Evolutionary conservation across 495 filamentous ascomycete genomes (phyloP), one percentile per base, ranked within the genome.

Genomic region (Coniosporium apollinis): DNA sequence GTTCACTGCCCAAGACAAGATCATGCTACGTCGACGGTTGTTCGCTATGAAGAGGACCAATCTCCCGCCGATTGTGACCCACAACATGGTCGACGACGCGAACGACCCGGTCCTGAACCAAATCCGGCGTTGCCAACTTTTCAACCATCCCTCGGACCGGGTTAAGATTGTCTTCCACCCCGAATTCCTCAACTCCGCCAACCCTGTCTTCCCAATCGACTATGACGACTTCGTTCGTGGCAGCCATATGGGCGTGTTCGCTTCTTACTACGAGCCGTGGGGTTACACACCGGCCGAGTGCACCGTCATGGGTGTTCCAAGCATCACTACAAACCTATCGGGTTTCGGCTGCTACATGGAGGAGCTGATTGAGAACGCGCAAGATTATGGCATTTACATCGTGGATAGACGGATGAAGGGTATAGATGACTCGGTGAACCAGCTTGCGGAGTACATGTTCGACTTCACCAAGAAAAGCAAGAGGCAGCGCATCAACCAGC

Each of bases 331-430:
- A 7, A 97, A 97, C 48, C 65, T 97, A 5, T 94, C 89, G 16
- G 89, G 89, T 5, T 97, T 97, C 45, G 89, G 89, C 25, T 97
- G 89, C 57, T 97, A 97, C 54, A 97, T 97, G 89, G 89, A 97
- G 56, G 89, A 97, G 52, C 62, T 97, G 44, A 94, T 97, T 44
- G 89, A 96, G 57, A 97, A 96, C 52, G 89, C 89, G 22, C 76
- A 74, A 24, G 89, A 97, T 56, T 97, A 97, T 48, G 89, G 89
- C 33, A 97, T 97, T 57, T 94, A 94, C 60, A 96, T 97, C 51
- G 86, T 97, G 30, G 89, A 97, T 51, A 82, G 89, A 18, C 77
- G 89, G 5, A 74, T 70, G 59, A 97, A 97, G 68, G 91, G 91
- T 24, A 79, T 97, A 2, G 91, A 97, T 48, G 89, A 97, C 50